Base-by-base conservation (phyloP, 2,329 filamentous ascomycete genomes). In the Chalaropsis thielavioides region DNA sequence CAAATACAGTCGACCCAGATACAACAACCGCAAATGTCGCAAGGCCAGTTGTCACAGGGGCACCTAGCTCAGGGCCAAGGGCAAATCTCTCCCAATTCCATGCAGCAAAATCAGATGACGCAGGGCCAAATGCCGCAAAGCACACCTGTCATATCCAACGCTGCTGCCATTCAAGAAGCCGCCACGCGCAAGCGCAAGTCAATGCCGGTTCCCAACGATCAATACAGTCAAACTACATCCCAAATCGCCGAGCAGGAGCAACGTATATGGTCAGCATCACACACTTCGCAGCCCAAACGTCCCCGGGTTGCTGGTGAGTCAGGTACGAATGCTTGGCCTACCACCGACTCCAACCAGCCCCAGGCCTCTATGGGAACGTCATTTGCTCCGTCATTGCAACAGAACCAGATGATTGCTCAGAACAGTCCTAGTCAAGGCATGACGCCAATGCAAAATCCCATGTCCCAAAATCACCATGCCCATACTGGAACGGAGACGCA, bases 141-240 rank as follows among this genome's bases (percentile, higher is more conserved):
- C 5, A 63, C 64, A 22, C 51, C 60, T n/a, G 44, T 51, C 15
- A 58, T 63, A 10, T 19, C 64, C 27, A 66, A 22, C 24, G 54
- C 46, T 31, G 24, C 44, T n/a, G 17, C 44, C 10, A 59, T 60
- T 15, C 64, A 66, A 38, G 64, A 67, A n/a, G 62, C 58, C 4
- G 59, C 65, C 19, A 64, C 56, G 10, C 62, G 65, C 11, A 67
- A 67, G 41, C 65, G 65, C 54, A 67, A 67, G 58, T 67, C 65
- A 11, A 67, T 67, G 65, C 65, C 65, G 11, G 27, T 62, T 17
- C 58, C 62, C 13, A 51, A 44, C 13, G 65, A 67, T 8, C 65
- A 64, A 40, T 67, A 67, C 40, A 67, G 24, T n/a, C 35, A 61
- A 24, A n/a, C 64, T 4, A 58, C 59, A 31, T 15, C 62, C n/a